Evolutionary conservation across 208 protist species (phyloP).

Genomic region (Novymonas esmeraldas): DNA sequence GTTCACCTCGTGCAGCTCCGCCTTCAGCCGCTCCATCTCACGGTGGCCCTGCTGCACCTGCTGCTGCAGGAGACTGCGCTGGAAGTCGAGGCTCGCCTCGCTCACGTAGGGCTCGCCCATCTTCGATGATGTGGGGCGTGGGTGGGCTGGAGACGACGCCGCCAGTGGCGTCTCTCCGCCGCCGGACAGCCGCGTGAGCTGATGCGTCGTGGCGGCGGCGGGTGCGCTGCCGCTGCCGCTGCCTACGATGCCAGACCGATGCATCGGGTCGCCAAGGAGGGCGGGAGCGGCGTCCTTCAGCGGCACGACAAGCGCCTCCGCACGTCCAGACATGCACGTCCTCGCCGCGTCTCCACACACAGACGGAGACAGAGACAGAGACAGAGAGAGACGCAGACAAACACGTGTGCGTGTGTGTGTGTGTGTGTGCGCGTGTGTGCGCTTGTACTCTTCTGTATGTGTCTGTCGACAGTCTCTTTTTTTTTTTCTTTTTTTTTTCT

Average conservation of each 20-base stretch:
- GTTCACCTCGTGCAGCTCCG: constrained; percentile 51
- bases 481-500: no score
- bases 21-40: constrained; percentile 52
- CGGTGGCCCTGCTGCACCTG: constrained; percentile 56
- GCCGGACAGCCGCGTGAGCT: background rate
- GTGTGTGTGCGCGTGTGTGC: background rate
- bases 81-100: constrained; percentile 54
- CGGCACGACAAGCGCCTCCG: background rate
- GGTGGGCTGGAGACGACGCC: background rate
- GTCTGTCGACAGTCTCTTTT: background rate
- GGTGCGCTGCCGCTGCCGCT: no score
- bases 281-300: no score
- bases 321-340: background rate
- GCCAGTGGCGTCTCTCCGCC: background rate
- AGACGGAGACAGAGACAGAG: background rate
- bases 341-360: background rate
- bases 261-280: no score
- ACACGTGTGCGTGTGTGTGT: background rate
- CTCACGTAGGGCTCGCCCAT: constrained; percentile 5
- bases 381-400: background rate
- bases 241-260: no score
- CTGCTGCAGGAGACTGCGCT: constrained; percentile 62
- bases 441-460: background rate
- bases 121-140: background rate
- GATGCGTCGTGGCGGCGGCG: no score